A percentile compares a stretch with the other conserved stretches of the same genome.
Evolutionary conservation across 2,329 filamentous ascomycete species (phyloP).

Genomic region (Capronia coronata): DNA sequence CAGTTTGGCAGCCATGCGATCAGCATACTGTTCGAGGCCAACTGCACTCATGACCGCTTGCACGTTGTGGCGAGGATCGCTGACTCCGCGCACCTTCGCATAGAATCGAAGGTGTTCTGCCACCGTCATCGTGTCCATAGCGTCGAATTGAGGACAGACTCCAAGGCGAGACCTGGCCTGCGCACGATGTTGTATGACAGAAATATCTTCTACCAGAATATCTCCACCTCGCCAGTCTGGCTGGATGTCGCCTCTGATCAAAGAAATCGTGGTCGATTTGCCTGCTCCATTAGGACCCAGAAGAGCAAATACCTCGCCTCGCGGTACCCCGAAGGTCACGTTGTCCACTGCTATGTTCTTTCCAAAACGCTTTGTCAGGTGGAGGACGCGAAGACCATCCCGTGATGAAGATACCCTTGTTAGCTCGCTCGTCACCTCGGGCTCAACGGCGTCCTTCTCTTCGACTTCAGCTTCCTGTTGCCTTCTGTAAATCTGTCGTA

Average conservation of each 20-base stretch:
- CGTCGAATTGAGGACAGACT: constrained; percentile 86
- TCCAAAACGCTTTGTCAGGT: constrained; percentile 74
- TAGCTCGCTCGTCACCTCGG: constrained; percentile 61
- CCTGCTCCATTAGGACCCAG: constrained; percentile 88
- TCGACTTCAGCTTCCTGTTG: constrained; percentile 39
- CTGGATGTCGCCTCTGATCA: constrained; percentile 81
- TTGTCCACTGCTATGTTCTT: constrained; percentile 77
- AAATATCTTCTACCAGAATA: constrained; percentile 70
- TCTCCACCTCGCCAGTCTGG: constrained; percentile 67
- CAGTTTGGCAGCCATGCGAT: constrained; percentile 69
- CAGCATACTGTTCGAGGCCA: constrained; percentile 63
- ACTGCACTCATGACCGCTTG: constrained; percentile 71
- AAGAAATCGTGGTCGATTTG: constrained; percentile 80
- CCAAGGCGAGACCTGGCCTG: constrained; percentile 70
- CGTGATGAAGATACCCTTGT: constrained; percentile 53
- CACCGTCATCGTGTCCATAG: constrained; percentile 86
- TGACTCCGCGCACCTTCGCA: constrained; percentile 71
- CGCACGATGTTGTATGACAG: constrained; percentile 65
- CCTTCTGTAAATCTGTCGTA: constrained; percentile 48
- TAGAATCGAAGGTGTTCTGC: constrained; percentile 83
- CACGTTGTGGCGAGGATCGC: constrained; percentile 70
- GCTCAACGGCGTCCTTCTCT: constrained; percentile 38
- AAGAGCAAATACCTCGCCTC: constrained; percentile 78
- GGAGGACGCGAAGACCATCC: constrained; percentile 69
- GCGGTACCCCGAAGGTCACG: constrained; percentile 72